These are phyloP conservation scores for Meyerozyma sp. DNA, from an alignment of 1,139 yeast genomes.

Conservation along the genomic window DNA sequence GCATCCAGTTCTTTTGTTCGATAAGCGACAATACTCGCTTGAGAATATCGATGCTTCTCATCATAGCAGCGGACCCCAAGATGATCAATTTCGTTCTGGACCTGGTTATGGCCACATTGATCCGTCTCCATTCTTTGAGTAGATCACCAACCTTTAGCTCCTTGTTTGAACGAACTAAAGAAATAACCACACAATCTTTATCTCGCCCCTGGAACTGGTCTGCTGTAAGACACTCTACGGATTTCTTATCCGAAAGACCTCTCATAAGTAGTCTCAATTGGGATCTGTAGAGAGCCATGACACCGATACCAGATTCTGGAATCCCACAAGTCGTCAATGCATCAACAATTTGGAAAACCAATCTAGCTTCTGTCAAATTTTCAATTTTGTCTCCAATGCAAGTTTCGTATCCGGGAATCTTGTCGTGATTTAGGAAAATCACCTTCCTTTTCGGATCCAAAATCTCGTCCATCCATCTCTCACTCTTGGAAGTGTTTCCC, in stretches of 20 bases:
- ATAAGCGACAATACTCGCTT: conserved; percentile 59
- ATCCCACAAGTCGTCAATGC: conserved; percentile 61
- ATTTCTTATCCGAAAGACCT: conserved; percentile 31
- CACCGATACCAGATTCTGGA: conserved; percentile 57
- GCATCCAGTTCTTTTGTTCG: conserved; percentile 59
- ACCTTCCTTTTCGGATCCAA: conserved; percentile 46
- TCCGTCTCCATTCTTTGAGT: conserved; percentile 82
- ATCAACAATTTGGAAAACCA: conserved; percentile 60
- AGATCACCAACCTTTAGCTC: conserved; percentile 70
- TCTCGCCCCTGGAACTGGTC: conserved; percentile 97
- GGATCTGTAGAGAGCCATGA: conserved; percentile 83
- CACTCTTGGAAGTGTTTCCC: background rate
- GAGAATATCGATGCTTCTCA: conserved; percentile 51
- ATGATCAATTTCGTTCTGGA: conserved; percentile 80
- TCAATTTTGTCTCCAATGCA: conserved; percentile 60
- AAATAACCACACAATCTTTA: conserved; percentile 82
- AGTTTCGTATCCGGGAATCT: conserved; percentile 54
- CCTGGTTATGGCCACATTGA: conserved; percentile 91
- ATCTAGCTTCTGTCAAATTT: conserved; percentile 65
- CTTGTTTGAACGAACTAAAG: conserved; percentile 77
- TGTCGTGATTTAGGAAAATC: conserved; percentile 74
- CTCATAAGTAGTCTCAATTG: conserved; percentile 59
- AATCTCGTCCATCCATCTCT: conserved; percentile 28
- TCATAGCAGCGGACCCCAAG: conserved; percentile 69
- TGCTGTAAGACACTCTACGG: conserved; percentile 80